These are phyloP conservation scores for Cladosporium sp. DNA, from an alignment of 2,329 filamentous ascomycete species.

Conservation along the genomic window DNA sequence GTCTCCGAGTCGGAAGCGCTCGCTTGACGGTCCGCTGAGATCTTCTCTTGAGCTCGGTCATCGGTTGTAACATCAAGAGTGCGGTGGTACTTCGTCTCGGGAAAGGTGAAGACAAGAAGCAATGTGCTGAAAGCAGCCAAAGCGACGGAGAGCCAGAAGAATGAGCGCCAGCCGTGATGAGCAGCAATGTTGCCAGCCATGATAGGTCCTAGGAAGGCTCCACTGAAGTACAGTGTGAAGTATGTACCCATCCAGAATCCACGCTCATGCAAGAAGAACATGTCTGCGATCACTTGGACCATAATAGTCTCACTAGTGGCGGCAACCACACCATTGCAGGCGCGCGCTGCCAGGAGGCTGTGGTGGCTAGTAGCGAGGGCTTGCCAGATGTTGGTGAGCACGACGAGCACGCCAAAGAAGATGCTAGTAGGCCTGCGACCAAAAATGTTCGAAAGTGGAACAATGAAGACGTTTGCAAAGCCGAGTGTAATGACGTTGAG, in stretches of 20 bases:
- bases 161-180: constrained; percentile 46
- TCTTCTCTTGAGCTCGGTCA: constrained; percentile 29
- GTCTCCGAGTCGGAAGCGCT: constrained; percentile 24
- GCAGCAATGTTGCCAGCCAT: constrained; percentile 46
- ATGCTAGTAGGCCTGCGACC: constrained; percentile 44
- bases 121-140: constrained; percentile 43
- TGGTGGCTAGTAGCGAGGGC: constrained; percentile 44
- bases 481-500: constrained; percentile 48
- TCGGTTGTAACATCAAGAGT: not conserved
- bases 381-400: constrained; percentile 47
- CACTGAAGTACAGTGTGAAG: constrained; percentile 45
- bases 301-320: constrained; percentile 47
- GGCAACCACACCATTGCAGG: constrained; percentile 45
- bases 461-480: constrained; percentile 47
- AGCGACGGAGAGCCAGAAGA: constrained; percentile 49
- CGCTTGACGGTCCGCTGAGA: not conserved
- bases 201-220: constrained; percentile 46
- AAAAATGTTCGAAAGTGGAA: constrained; percentile 47
- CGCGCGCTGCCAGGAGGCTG: constrained; percentile 46
- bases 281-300: constrained; percentile 47
- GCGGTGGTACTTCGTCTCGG: constrained; percentile 46
- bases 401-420: constrained; percentile 42
- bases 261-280: constrained; percentile 27
- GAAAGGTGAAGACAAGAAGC: constrained; percentile 43
- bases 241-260: constrained; percentile 28